A percentile compares a stretch with the other conserved stretches of the same genome.
These are phyloP conservation scores for Auriculariales sp. DNA, from an alignment of 768 basidiomycete species.

Conservation along the genomic window DNA sequence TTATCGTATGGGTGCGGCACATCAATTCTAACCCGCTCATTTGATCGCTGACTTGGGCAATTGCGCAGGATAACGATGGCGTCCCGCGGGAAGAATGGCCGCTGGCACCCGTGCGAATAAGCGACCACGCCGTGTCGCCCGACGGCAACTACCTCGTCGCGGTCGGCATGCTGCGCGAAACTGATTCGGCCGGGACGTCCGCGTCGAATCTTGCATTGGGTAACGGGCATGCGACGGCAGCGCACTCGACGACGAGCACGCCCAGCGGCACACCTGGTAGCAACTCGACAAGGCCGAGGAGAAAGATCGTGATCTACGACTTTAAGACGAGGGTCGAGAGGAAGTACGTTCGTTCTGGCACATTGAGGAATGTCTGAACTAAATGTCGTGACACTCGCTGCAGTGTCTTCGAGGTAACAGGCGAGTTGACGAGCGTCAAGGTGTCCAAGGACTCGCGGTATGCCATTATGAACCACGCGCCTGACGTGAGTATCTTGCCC, in stretches of 20 bases:
- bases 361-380: too few relatives aligned
- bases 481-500: slow-evolving; percentile 44
- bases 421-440: slow-evolving; percentile 79
- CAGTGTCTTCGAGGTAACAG: slow-evolving; percentile 28
- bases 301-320: slow-evolving; percentile 62
- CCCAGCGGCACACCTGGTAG: too few relatives aligned
- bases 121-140: slow-evolving; percentile 76
- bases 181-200: slow-evolving; percentile 4
- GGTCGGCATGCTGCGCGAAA: slow-evolving; percentile 50
- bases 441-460: slow-evolving; percentile 76
- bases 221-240: neutral
- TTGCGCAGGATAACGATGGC: slow-evolving; percentile 58
- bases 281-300: slow-evolving; percentile 1
- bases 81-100: slow-evolving; percentile 57
- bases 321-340: slow-evolving; percentile 51
- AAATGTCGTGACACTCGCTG: too few relatives aligned
- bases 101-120: slow-evolving; percentile 60
- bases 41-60: neutral
- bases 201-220: slow-evolving; percentile 4
- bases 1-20: slow-evolving; percentile 62
- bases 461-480: slow-evolving; percentile 76
- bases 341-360: slow-evolving; percentile 31
- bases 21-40: neutral
- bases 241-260: too few relatives aligned
- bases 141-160: slow-evolving; percentile 73